phyloP scores from a whole-genome alignment of 2,329 filamentous ascomycete genomes.

The Endocalyx cinctus region DNA sequence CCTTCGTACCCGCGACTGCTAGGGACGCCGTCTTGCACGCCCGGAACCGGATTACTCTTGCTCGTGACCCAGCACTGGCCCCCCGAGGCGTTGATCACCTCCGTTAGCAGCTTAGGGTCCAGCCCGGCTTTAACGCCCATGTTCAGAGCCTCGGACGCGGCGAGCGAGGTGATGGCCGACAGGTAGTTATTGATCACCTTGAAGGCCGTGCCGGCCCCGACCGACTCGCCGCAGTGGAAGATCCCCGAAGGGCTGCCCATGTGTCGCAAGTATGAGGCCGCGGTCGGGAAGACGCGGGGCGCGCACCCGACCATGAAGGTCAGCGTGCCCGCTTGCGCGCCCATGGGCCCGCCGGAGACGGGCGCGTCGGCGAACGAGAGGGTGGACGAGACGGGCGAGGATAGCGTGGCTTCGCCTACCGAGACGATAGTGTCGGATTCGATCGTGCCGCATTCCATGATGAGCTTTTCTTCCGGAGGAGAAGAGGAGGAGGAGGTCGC shows the following conservation, averaged over 20 bases:
- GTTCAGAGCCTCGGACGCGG: slow-evolving; percentile 32
- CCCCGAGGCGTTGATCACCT: slow-evolving; percentile 66
- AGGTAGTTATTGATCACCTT: slow-evolving; percentile 75
- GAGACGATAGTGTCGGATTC: slow-evolving; percentile 34
- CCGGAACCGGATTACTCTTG: slow-evolving; percentile 28
- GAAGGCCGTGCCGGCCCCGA: slow-evolving; percentile 61
- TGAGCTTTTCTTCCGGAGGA: slow-evolving; percentile 14
- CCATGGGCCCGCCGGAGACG: slow-evolving; percentile 31
- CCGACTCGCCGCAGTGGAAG: slow-evolving; percentile 59
- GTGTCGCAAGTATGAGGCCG: slow-evolving; percentile 51
- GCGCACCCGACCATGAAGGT: slow-evolving; percentile 32
- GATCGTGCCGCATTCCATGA: slow-evolving; percentile 29
- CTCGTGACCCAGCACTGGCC: slow-evolving; percentile 38
- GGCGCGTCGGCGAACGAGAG: slow-evolving; percentile 31
- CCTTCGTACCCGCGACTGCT: slow-evolving; percentile 25
- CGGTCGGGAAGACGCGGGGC: slow-evolving; percentile 45
- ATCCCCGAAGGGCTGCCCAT: slow-evolving; percentile 48
- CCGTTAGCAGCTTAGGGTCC: slow-evolving; percentile 45
- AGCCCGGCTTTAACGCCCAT: slow-evolving; percentile 33
- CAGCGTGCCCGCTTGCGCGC: slow-evolving; percentile 28
- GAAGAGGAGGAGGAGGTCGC: slow-evolving; percentile 4
- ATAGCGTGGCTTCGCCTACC: slow-evolving; percentile 53
- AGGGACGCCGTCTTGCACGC: slow-evolving; percentile 24
- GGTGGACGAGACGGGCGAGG: slow-evolving; percentile 22
- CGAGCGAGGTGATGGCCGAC: slow-evolving; percentile 62